Conservation (phyloP, 371 early-diverging fungal genomes). For the Mucor lusitanicus region DNA sequence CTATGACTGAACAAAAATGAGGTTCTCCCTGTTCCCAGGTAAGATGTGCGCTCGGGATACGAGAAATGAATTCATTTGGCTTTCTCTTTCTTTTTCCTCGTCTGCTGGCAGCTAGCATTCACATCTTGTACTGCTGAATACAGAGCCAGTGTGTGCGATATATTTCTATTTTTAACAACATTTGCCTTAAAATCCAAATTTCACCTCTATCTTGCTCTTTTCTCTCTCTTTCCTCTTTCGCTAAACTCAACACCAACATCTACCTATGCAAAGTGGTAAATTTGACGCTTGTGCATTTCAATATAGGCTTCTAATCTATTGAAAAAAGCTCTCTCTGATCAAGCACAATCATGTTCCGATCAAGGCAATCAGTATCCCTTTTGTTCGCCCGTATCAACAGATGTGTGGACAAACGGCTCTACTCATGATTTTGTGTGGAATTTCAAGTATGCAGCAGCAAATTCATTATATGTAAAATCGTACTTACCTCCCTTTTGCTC, state of each 20-base stretch:
- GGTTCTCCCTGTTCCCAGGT: neutral
- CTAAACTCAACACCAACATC: neutral
- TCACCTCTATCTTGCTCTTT: neutral
- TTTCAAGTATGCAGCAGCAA: constrained; percentile 26
- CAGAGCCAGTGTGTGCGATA: neutral
- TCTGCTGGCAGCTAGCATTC: neutral
- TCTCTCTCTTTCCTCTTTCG: neutral
- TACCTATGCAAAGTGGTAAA: constrained; percentile 1
- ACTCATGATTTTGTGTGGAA: constrained; percentile 41
- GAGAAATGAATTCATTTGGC: neutral
- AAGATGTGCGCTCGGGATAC: neutral
- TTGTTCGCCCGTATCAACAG: constrained; percentile 29
- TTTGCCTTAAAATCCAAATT: neutral
- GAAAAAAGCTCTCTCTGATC: constrained; percentile 9
- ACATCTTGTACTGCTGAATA: neutral
- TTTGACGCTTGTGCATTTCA: too few relatives aligned
- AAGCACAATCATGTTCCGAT: constrained; percentile 26
- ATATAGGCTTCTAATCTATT: neutral
- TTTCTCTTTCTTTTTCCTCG: neutral
- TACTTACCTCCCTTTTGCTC: constrained; percentile 1
- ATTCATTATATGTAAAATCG: constrained; percentile 2
- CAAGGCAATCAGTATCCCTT: constrained; percentile 28
- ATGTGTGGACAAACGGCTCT: constrained; percentile 41
- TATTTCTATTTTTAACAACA: constrained; percentile 5
- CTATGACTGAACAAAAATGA: neutral